Base-by-base conservation (phyloP, 2,329 filamentous ascomycete species). In the Stachybotrys chartarum region DNA sequence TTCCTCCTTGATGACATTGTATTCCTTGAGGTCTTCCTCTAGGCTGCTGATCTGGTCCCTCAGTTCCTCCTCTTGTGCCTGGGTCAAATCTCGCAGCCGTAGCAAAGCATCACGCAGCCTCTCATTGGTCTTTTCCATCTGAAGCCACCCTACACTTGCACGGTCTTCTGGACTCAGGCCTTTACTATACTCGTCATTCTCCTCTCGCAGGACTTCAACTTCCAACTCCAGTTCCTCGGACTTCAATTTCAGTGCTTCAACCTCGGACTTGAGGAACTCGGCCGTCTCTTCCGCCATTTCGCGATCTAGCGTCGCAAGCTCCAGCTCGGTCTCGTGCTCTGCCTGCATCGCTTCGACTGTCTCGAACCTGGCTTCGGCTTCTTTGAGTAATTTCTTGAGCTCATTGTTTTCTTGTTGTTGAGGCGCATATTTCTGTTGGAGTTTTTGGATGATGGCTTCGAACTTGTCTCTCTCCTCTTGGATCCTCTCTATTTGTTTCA, bases 281-380 rank as follows among this genome's bases (percentile, higher is more conserved):
- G 90, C 87, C 48, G 86, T 91, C 71, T 97, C 93, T 70, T 99
- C 92, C 0, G 94, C 94, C 89, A 97, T 96, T 70, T 99, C 93
- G 49, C 90, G 85, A 68, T 99, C 94, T 30, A 99, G 76, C 0
- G 90, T 87, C 7, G 91, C 91, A 71, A 94, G 83, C 72, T 99
- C 94, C 65, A 97, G 75, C 7, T 88, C 83, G 4, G 86, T 82
- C 32, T 97, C 94, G 69, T 95, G 86, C 61, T 97, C 91, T 7
- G 89, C 88, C 67, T 94, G 87, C 54, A 88, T 77, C 32, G 81
- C 78, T 62, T 93, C 89, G 3, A 94, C 76, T 0, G 70, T 69
- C 55, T 88, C 84, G 18, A 91, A 78, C 51, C 82, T 83, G 18
- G 78, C 72, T 66, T 94, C 85, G 0, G 86, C 82, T 62, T 95